phyloP scores from a whole-genome alignment of 306 rosid genomes.

The Quercus suber region DNA sequence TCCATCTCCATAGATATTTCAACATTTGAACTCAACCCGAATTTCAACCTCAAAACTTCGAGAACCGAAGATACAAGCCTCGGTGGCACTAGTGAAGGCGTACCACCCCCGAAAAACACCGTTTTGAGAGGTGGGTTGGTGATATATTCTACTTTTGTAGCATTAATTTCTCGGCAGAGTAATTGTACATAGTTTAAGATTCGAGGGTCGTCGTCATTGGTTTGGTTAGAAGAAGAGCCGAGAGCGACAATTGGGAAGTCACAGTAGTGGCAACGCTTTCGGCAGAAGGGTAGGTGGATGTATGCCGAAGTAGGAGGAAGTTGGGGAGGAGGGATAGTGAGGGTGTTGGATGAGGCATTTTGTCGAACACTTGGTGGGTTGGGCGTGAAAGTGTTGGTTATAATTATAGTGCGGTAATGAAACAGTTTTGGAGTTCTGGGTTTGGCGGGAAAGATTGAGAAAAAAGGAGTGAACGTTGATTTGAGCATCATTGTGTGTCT shows the following conservation, averaged over 20 bases:
- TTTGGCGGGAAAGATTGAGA: slow-evolving; percentile 40
- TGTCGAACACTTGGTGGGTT: slow-evolving; percentile 59
- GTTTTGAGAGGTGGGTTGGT: slow-evolving; percentile 61
- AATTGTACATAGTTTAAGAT: slow-evolving; percentile 54
- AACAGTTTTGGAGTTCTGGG: slow-evolving; percentile 21
- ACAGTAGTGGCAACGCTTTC: slow-evolving; percentile 95
- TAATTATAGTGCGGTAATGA: neutral
- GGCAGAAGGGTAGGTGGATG: slow-evolving; percentile 92
- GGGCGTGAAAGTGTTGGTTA: slow-evolving; percentile 25
- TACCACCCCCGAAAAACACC: slow-evolving; percentile 87
- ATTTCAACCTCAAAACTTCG: slow-evolving; percentile 48
- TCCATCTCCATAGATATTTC: slow-evolving; percentile 97
- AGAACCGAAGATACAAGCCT: slow-evolving; percentile 55
- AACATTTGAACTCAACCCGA: slow-evolving; percentile 55
- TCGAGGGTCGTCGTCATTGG: slow-evolving; percentile 72
- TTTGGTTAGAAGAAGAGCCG: slow-evolving; percentile 55
- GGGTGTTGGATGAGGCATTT: slow-evolving; percentile 42
- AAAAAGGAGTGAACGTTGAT: slow-evolving; percentile 56
- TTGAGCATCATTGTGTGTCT: slow-evolving; percentile 40
- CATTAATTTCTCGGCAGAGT: slow-evolving; percentile 77
- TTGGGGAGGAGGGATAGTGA: neutral
- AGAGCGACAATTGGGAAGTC: slow-evolving; percentile 94
- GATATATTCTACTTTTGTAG: slow-evolving; percentile 33
- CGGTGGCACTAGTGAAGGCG: slow-evolving; percentile 88
- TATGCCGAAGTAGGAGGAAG: slow-evolving; percentile 68